A percentile compares a stretch with the other conserved stretches of the same genome.
Conservation (phyloP, 1,284 basidiomycete genomes). For the Mycena citricolor region DNA sequence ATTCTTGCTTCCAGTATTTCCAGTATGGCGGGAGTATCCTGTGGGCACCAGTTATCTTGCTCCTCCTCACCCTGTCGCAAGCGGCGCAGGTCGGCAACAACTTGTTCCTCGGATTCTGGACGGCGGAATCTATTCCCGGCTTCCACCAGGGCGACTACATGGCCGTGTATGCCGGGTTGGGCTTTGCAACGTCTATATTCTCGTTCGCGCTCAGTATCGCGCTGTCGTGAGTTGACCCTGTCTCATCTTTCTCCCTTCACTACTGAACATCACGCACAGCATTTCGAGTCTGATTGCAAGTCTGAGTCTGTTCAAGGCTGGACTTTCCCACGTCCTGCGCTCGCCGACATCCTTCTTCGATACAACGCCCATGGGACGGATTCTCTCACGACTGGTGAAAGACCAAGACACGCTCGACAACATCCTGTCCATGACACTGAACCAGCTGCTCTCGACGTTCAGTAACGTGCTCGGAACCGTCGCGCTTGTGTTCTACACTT, state of each 20-base stretch:
- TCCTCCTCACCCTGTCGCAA: slow-evolving; percentile 38
- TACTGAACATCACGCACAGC: slow-evolving; percentile 34
- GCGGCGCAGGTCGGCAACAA: slow-evolving; percentile 43
- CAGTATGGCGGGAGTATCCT: slow-evolving; percentile 48
- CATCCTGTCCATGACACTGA: slow-evolving; percentile 36
- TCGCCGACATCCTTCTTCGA: slow-evolving; percentile 83
- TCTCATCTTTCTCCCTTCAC: not conserved
- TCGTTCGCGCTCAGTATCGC: slow-evolving; percentile 54
- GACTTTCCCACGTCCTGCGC: slow-evolving; percentile 54
- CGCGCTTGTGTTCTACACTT: slow-evolving; percentile 61
- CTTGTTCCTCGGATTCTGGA: slow-evolving; percentile 52
- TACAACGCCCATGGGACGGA: slow-evolving; percentile 74
- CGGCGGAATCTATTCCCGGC: slow-evolving; percentile 40
- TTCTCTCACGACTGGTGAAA: slow-evolving; percentile 60
- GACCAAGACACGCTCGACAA: slow-evolving; percentile 60
- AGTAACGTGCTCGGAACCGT: slow-evolving; percentile 53
- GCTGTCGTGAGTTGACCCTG: slow-evolving; percentile 42
- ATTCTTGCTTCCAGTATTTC: too few relatives aligned
- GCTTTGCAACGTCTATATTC: slow-evolving; percentile 50
- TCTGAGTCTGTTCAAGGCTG: slow-evolving; percentile 57
- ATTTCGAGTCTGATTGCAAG: slow-evolving; percentile 59
- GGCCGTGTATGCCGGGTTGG: slow-evolving; percentile 67
- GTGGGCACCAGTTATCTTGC: slow-evolving; percentile 46
- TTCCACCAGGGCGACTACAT: slow-evolving; percentile 64
- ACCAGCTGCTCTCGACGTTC: slow-evolving; percentile 48